phyloP scores from a whole-genome alignment of 2,329 filamentous ascomycete species.

The Lachnellula arida region DNA sequence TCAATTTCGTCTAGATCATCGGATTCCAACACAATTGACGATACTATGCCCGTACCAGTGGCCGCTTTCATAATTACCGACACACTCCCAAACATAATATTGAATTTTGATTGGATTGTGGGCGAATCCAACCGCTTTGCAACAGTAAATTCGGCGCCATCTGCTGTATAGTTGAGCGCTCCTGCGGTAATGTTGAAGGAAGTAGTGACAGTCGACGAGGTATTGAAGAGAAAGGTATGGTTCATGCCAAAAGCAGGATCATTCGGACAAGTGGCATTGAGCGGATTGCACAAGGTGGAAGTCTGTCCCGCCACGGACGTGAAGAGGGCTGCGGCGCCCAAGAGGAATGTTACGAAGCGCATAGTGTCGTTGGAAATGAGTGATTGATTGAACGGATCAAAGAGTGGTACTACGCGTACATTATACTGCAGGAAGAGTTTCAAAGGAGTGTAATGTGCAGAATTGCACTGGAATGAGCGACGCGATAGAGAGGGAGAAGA shows the following conservation, averaged over 20 bases:
- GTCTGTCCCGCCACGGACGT: conserved; percentile 64
- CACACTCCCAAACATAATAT: conserved; percentile 78
- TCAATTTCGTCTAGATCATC: conserved; percentile 84
- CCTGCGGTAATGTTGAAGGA: conserved; percentile 69
- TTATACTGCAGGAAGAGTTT: background rate
- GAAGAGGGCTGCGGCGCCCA: conserved; percentile 26
- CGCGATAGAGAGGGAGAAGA: background rate
- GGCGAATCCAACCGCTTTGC: conserved; percentile 67
- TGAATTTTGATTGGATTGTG: conserved; percentile 71
- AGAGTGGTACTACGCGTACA: conserved; percentile 6
- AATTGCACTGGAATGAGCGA: conserved; percentile 1
- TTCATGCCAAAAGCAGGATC: conserved; percentile 66
- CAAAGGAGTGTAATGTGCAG: conserved; percentile 10
- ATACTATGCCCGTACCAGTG: conserved; percentile 70
- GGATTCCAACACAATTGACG: conserved; percentile 76
- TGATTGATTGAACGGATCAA: conserved; percentile 6
- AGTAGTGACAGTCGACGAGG: conserved; percentile 44
- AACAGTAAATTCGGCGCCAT: conserved; percentile 71
- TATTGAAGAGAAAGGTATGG: conserved; percentile 61
- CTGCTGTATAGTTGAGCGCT: conserved; percentile 53
- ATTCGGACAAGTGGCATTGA: conserved; percentile 62
- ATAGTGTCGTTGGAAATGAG: conserved; percentile 15
- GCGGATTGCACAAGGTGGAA: conserved; percentile 71
- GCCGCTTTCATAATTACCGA: conserved; percentile 74
- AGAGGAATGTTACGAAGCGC: conserved; percentile 21